phyloP scores from a whole-genome alignment of 768 basidiomycete genomes.

The Scleroderma bovista region DNA sequence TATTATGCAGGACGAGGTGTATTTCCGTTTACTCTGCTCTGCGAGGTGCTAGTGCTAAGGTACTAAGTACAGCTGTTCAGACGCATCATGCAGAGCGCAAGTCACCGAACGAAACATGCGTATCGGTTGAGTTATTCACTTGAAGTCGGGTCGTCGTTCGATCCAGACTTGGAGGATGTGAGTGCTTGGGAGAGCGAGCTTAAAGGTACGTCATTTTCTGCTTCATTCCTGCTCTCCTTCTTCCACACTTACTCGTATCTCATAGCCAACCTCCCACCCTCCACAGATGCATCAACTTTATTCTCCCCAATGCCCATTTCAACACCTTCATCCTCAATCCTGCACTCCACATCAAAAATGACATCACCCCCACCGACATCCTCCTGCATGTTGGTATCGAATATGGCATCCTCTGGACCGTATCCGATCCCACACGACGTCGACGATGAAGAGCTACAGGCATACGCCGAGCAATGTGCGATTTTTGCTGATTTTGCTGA shows the following conservation, averaged over 20 bases:
- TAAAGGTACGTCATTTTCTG: slow-evolving; percentile 28
- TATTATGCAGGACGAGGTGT: slow-evolving; percentile 60
- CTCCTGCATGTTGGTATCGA: neutral
- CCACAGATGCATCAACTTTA: neutral
- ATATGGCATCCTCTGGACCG: neutral
- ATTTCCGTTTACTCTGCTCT: slow-evolving; percentile 12
- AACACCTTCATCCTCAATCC: neutral
- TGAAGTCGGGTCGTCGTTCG: slow-evolving; percentile 73
- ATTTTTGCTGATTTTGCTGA: slow-evolving; percentile 45
- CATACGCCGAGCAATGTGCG: slow-evolving; percentile 51
- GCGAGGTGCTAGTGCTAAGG: slow-evolving; percentile 6
- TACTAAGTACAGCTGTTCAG: slow-evolving; percentile 54
- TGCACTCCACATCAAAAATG: slow-evolving; percentile 1
- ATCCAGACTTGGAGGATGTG: slow-evolving; percentile 65
- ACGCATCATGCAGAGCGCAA: slow-evolving; percentile 55
- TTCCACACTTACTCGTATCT: neutral
- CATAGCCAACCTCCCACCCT: neutral
- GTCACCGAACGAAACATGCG: slow-evolving; percentile 42
- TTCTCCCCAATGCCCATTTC: neutral
- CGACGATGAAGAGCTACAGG: slow-evolving; percentile 52
- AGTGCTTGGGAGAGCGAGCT: slow-evolving; percentile 55
- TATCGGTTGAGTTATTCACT: slow-evolving; percentile 59
- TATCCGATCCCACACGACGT: slow-evolving; percentile 40
- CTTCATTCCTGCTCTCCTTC: no score
- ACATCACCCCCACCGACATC: neutral